Evolutionary conservation across 768 basidiomycete genomes (phyloP).

Genomic region (Termitomyces sp.): DNA sequence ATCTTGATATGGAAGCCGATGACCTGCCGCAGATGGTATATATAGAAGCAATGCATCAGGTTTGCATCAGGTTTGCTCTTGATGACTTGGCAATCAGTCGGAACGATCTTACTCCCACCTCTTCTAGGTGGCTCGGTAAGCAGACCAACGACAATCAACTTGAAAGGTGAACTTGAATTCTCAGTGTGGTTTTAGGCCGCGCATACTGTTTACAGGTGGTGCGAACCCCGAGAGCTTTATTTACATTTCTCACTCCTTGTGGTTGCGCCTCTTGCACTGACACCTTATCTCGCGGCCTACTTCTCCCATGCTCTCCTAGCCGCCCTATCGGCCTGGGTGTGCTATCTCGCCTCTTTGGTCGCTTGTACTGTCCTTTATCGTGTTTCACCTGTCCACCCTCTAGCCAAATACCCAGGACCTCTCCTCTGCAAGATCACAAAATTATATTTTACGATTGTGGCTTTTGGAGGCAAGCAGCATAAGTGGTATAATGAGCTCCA

Average conservation of each 20-base stretch:
- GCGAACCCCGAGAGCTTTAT: slow-evolving; percentile 7
- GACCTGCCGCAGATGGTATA: too few species aligned
- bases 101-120: not conserved
- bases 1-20: too few species aligned
- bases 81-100: not conserved
- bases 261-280: slow-evolving; percentile 4
- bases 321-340: slow-evolving; percentile 1
- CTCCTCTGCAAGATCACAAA: slow-evolving; percentile 36
- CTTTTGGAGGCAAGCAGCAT: slow-evolving; percentile 38
- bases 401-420: slow-evolving; percentile 47
- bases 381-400: slow-evolving; percentile 44
- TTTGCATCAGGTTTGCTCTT: too few species aligned
- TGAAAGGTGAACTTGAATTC: not conserved
- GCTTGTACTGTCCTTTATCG: slow-evolving; percentile 29
- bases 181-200: slow-evolving; percentile 2
- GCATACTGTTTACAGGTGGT: slow-evolving; percentile 8
- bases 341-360: slow-evolving; percentile 2
- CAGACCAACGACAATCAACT: not conserved
- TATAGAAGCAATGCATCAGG: too few species aligned
- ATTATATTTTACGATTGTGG: slow-evolving; percentile 28
- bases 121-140: slow-evolving; percentile 3
- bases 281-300: not conserved
- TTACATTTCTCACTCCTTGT: slow-evolving; percentile 10
- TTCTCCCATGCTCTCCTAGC: slow-evolving; percentile 1
- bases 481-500: slow-evolving; percentile 41